Base-by-base conservation (phyloP, 345 rosid genomes). In the Lepidium didymum region DNA sequence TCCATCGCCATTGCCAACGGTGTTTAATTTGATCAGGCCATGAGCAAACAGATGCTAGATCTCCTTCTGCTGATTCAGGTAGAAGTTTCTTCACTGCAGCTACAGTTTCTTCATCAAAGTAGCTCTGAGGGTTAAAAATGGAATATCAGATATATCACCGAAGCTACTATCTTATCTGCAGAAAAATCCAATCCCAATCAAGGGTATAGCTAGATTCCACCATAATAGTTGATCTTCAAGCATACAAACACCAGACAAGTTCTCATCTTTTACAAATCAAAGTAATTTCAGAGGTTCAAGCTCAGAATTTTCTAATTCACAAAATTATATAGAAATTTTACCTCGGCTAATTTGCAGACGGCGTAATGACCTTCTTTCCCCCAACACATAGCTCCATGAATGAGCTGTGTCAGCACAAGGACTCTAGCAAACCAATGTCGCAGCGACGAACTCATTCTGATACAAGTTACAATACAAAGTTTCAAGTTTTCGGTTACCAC, bases 341-440 rank as follows among this genome's bases (percentile, higher is more conserved):
- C 96, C 94, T 93, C 96, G 13, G 98, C 97, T 18, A 91, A 83
- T 69, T 81, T 84, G 83, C 97, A 91, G 57, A 62, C 25, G 56
- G 83, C 85, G 70, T 72, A 87, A 59, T 91, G 97, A 49, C 96
- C 97, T 27, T 91, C 92, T 62, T 84, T 84, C 33, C 94, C 97
- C 97, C 97, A 87, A 18, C 87, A 80, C 50, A 81, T 63, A 63
- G 80, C 78, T 34, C 88, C 87, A 75, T 80, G 62, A n/a, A 78
- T 44, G 67, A 87, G 75, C 65, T 84, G 96, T 67, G 87, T 71
- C 63, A 85, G 69, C 55, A 83, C 57, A 29, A 87, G 54, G 10
- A 64, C 34, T 36, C 75, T 82, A 69, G 65, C 75, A 18, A 75
- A 19, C 89, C 81, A 82, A 25, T 44, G 53, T 19, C 68, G 75